phyloP scores from a whole-genome alignment of 768 basidiomycete species.

The Galerina marginata region DNA sequence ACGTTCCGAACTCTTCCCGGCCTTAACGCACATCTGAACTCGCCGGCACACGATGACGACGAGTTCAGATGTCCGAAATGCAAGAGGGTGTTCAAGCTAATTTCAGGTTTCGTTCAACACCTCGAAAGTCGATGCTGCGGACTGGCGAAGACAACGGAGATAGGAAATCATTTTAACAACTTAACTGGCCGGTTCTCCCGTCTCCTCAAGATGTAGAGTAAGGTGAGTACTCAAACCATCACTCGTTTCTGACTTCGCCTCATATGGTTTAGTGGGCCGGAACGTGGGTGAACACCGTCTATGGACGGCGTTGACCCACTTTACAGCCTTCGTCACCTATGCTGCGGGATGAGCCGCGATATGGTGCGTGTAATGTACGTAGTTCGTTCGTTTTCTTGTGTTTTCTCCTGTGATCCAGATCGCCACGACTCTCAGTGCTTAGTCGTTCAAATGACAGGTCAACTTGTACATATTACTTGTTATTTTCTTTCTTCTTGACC shows the following conservation, averaged over 20 bases:
- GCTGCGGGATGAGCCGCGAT: not conserved
- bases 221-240: too few species aligned
- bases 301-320: slow-evolving; percentile 9
- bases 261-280: slow-evolving; percentile 1
- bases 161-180: slow-evolving; percentile 31
- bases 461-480: too few species aligned
- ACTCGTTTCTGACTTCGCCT: not conserved
- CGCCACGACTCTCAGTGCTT: too few species aligned
- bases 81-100: slow-evolving; percentile 35
- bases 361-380: too few species aligned
- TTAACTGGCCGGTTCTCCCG: slow-evolving; percentile 35
- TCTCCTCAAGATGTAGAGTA: slow-evolving; percentile 14
- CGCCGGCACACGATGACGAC: slow-evolving; percentile 42
- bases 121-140: slow-evolving; percentile 48
- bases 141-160: slow-evolving; percentile 34
- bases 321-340: slow-evolving; percentile 3
- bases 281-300: slow-evolving; percentile 11
- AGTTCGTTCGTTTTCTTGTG: too few species aligned
- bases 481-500: too few species aligned
- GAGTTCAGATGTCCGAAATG: slow-evolving; percentile 53
- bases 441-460: too few species aligned
- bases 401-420: too few species aligned
- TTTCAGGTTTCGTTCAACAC: slow-evolving; percentile 50
- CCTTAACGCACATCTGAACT: slow-evolving; percentile 44
- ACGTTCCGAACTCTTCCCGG: slow-evolving; percentile 33